Evolutionary conservation across 2,329 filamentous ascomycete species (phyloP).

Genomic region (Ophiocordyceps camponoti-saundersi): DNA sequence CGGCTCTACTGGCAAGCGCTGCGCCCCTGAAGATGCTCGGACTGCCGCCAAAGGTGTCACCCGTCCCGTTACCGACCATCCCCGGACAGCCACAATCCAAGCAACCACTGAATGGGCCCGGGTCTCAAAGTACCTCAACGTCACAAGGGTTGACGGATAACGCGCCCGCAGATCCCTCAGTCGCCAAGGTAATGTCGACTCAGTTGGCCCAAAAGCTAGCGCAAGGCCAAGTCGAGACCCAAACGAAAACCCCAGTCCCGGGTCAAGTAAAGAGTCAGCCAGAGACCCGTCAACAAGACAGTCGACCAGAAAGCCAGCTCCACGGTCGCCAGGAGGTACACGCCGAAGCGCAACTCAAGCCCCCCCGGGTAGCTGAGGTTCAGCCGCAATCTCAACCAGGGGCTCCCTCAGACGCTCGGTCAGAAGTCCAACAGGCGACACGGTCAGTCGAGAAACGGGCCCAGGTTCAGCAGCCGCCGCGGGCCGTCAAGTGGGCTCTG

Average conservation of each 20-base stretch:
- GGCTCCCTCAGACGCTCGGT: neutral
- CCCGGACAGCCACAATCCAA: slow-evolving; percentile 15
- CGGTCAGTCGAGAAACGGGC: neutral
- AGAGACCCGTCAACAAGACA: neutral
- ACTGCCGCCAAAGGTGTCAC: slow-evolving; percentile 13
- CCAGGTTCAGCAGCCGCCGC: neutral
- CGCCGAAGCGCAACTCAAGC: neutral
- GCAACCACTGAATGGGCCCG: slow-evolving; percentile 9
- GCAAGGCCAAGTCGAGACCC: neutral
- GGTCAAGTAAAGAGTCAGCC: neutral
- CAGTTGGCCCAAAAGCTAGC: neutral
- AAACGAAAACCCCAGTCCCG: slow-evolving; percentile 4
- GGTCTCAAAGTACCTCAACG: neutral
- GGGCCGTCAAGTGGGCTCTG: slow-evolving; percentile 13
- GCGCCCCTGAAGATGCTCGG: slow-evolving; percentile 1
- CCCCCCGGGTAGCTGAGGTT: neutral
- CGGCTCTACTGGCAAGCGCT: slow-evolving; percentile 2
- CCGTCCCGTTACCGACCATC: slow-evolving; percentile 18
- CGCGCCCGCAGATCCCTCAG: neutral
- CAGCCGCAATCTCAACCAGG: slow-evolving; percentile 1
- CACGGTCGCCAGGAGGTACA: neutral
- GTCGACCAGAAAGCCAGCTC: neutral
- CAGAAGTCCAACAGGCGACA: neutral
- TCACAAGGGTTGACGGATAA: neutral
- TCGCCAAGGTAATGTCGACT: neutral